phyloP scores from a whole-genome alignment of 108 stramenopile species.

The Heterococcus sp. region DNA sequence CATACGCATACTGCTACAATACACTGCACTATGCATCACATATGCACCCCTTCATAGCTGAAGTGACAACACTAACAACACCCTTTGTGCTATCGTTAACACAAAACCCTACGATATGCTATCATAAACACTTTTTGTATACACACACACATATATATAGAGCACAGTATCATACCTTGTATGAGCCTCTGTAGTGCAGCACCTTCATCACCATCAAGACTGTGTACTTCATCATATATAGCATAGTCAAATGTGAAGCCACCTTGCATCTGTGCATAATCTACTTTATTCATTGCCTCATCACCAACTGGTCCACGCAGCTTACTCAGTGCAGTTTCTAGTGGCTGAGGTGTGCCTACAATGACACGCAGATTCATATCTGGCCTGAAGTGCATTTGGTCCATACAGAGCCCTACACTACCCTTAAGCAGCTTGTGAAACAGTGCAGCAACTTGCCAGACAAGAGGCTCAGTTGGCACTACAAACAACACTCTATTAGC shows the following conservation, averaged over 20 bases:
- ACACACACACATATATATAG: too few relatives aligned
- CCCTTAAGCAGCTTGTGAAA: conserved; percentile 94
- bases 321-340: conserved; percentile 88
- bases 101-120: too few relatives aligned
- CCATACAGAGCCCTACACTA: conserved; percentile 68
- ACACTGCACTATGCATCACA: too few relatives aligned
- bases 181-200: conserved; percentile 94
- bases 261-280: conserved; percentile 89
- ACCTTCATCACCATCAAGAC: conserved; percentile 94
- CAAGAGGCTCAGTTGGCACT: conserved; percentile 96
- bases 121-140: too few relatives aligned
- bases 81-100: too few relatives aligned
- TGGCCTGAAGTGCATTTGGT: conserved; percentile 54
- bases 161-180: conserved; percentile 63
- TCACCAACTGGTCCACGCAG: conserved; percentile 87
- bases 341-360: conserved; percentile 92
- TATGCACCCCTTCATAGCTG: too few relatives aligned
- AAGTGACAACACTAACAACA: too few relatives aligned
- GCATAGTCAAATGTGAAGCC: conserved; percentile 97
- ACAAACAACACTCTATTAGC: conserved; percentile 77
- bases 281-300: conserved; percentile 75
- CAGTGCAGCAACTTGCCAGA: conserved; percentile 99
- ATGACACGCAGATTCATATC: conserved; percentile 74
- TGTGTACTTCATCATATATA: conserved; percentile 97
- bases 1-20: too few relatives aligned